A percentile compares a stretch with the other conserved stretches of the same genome.
phyloP scores from a whole-genome alignment of 2,329 filamentous ascomycete species.

The Aaosphaeria pasadenensis region DNA sequence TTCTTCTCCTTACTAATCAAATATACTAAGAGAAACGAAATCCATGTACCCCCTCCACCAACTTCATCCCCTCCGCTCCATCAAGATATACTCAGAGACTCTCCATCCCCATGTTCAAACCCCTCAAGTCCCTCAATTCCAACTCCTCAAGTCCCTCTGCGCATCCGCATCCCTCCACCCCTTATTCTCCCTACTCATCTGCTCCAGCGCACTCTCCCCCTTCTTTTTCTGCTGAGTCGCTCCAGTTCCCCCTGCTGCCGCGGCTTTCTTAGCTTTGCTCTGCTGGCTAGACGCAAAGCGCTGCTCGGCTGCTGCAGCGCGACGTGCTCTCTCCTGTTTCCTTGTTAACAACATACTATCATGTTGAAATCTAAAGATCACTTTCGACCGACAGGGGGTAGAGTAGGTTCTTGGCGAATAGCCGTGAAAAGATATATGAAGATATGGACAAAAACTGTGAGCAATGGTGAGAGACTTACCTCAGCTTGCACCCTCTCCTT shows the following conservation, averaged over 20 bases:
- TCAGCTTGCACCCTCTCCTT: constrained; percentile 19
- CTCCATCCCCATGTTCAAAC: too few species aligned
- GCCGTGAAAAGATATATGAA: neutral
- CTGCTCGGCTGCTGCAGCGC: constrained; percentile 25
- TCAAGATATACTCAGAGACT: too few species aligned
- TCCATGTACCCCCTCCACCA: too few species aligned
- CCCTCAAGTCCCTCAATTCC: constrained; percentile 13
- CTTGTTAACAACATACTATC: constrained; percentile 3
- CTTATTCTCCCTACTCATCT: constrained; percentile 28
- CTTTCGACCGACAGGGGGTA: neutral
- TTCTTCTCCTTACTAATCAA: too few species aligned
- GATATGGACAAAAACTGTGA: neutral
- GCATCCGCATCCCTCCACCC: constrained; percentile 29
- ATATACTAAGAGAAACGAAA: too few species aligned
- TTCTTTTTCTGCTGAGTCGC: constrained; percentile 8
- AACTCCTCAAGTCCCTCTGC: constrained; percentile 22
- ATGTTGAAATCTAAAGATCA: neutral
- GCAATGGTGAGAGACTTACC: constrained; percentile 8
- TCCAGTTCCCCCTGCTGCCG: neutral
- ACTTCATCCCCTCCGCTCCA: too few species aligned
- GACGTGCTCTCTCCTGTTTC: constrained; percentile 28
- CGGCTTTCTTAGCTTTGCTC: constrained; percentile 9
- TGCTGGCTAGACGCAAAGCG: constrained; percentile 15
- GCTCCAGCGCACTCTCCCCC: constrained; percentile 23
- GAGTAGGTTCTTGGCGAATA: neutral